Base-by-base conservation (phyloP, 176 grass and related monocot genomes). In the Hyparrhenia diplandra region DNA sequence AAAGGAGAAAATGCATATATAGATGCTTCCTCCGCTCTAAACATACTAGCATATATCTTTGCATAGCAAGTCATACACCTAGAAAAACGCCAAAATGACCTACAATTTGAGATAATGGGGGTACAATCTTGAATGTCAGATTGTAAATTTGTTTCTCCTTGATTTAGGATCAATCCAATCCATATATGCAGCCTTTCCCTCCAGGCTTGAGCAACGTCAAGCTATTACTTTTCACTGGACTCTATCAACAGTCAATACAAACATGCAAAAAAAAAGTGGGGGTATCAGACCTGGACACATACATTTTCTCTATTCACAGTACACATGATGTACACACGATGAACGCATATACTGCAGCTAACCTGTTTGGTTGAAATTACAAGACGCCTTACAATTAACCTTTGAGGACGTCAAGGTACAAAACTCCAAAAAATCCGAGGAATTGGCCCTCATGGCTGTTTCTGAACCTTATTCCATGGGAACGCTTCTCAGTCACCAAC, bases 401-500 rank as follows among this genome's bases (percentile, higher is more conserved):
- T 52, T 69, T 41, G 68, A 74, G 28, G 35, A 42, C 23, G 21
- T 64, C 14, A 9, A 37, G 37, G 21, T n/a, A 40, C 3, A 17
- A 49, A 82, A 58, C 13, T n/a, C 62, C 25, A n/a, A 24, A 27
- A 32, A 23, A 64, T 54, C 63, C 0, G 30, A 32, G 24, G 43
- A 71, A 61, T 23, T 45, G 13, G 42, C n/a, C 10, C 70, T 75
- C 41, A 55, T 51, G 41, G 30, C 24, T 25, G 40, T 8, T 54
- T 14, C 14, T n/a, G 8, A 55, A 55, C 29, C 28, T 69, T 70
- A 68, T 47, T 41, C 11, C 10, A 74, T 11, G 32, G 64, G 65
- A 64, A 71, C 52, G 76, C 77, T 74, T 84, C 69, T 74, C 64
- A 54, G n/a, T n/a, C 67, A 76, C 67, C 25, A 57, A 57, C 21